Conservation (phyloP, 2,329 filamentous ascomycete species). For the Phaeosphaeriaceae sp. region DNA sequence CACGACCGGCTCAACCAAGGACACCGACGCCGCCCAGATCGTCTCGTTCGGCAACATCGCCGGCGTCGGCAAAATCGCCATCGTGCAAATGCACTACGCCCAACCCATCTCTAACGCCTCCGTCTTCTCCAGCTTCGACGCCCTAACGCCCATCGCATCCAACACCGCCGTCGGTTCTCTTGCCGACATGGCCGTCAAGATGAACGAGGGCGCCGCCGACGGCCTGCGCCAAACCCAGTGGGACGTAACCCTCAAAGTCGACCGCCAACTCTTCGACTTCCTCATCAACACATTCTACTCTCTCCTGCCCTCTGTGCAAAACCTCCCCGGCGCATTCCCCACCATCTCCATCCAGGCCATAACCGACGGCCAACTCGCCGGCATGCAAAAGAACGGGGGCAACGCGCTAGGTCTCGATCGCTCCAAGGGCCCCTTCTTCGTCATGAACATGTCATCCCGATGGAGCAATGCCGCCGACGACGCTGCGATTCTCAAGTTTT, state of each 20-base stretch:
- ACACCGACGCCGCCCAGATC: constrained; percentile 36
- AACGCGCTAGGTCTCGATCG: constrained; percentile 38
- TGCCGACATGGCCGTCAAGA: constrained; percentile 26
- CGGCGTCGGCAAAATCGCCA: constrained; percentile 27
- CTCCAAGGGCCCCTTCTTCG: constrained; percentile 23
- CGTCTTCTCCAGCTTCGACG: constrained; percentile 32
- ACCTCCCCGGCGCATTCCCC: constrained; percentile 23
- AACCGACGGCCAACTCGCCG: constrained; percentile 25
- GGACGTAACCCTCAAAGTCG: constrained; percentile 35
- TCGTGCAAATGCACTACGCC: constrained; percentile 33
- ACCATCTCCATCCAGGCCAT: constrained; percentile 33
- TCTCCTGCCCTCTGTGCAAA: constrained; percentile 13
- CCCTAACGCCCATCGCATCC: constrained; percentile 29
- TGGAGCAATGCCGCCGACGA: constrained; percentile 29
- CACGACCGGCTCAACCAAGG: constrained; percentile 19
- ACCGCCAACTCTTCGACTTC: constrained; percentile 29
- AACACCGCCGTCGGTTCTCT: constrained; percentile 30
- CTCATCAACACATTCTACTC: constrained; percentile 29
- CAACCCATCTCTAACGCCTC: constrained; percentile 31
- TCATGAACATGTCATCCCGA: constrained; percentile 28
- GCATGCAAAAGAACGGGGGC: constrained; percentile 37
- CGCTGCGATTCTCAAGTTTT: constrained; percentile 22
- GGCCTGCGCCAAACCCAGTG: constrained; percentile 36
- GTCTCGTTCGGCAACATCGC: constrained; percentile 12
- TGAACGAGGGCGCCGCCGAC: constrained; percentile 27